phyloP scores from a whole-genome alignment of 148 eudicot species.

The Chenopodium suecicum region DNA sequence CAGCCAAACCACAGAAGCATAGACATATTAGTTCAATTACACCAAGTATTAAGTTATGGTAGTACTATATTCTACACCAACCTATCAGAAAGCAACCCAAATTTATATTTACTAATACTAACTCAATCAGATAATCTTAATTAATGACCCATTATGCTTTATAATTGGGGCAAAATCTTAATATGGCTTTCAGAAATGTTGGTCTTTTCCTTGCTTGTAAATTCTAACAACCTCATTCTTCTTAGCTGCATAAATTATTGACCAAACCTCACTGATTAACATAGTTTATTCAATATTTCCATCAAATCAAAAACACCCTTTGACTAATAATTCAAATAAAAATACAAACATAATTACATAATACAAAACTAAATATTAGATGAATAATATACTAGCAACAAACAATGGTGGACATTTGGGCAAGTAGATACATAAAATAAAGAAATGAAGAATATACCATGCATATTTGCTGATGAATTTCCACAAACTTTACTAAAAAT shows the following conservation, averaged over 20 bases:
- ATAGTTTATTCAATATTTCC: neutral
- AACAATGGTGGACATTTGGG: neutral
- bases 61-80: neutral
- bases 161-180: neutral
- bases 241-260: neutral
- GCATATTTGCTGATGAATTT: neutral
- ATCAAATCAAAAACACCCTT: neutral
- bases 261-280: neutral
- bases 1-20: neutral
- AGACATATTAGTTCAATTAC: no score
- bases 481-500: neutral
- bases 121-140: no score
- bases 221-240: neutral
- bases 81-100: neutral
- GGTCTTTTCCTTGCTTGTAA: neutral
- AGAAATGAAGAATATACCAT: neutral
- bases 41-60: no score
- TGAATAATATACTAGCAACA: neutral
- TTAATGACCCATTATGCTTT: neutral
- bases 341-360: no score
- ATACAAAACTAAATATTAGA: no score
- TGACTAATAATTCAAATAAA: no score
- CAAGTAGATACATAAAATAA: no score
- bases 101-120: neutral
- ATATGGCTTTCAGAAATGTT: neutral